Conservation (phyloP, 2,329 filamentous ascomycete species). For the Penicillium decumbens region DNA sequence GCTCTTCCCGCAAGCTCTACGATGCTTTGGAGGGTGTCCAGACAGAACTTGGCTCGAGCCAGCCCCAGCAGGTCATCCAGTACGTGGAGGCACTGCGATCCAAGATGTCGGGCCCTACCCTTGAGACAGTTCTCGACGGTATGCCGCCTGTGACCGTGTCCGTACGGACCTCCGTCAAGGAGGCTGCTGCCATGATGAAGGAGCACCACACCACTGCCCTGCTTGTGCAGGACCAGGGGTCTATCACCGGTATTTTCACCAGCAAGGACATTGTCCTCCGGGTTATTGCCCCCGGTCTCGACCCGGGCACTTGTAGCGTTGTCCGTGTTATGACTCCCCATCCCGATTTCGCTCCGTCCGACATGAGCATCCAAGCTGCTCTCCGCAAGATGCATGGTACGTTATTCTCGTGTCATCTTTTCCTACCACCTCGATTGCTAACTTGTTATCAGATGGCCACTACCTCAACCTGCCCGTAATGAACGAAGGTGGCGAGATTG, state of each 20-base stretch:
- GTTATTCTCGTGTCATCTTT: conserved; percentile 30
- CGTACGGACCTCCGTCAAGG: conserved; percentile 91
- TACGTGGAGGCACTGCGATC: conserved; percentile 92
- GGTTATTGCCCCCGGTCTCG: conserved; percentile 93
- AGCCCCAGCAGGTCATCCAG: conserved; percentile 97
- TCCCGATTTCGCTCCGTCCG: conserved; percentile 95
- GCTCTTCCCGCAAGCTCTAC: conserved; percentile 95
- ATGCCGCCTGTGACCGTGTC: conserved; percentile 90
- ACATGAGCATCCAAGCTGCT: conserved; percentile 98
- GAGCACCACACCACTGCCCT: conserved; percentile 98
- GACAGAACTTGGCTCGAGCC: conserved; percentile 89
- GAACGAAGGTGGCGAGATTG: conserved; percentile 95
- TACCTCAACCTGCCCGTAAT: conserved; percentile 98
- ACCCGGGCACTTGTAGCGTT: conserved; percentile 92
- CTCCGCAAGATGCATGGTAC: conserved; percentile 97
- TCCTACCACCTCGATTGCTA: conserved; percentile 3
- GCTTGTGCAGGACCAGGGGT: conserved; percentile 90
- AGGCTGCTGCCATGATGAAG: conserved; percentile 94
- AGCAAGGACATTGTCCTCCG: conserved; percentile 98
- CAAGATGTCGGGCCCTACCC: conserved; percentile 96
- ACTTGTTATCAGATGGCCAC: conserved; percentile 68
- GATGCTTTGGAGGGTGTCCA: conserved; percentile 97
- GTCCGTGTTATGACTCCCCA: conserved; percentile 99
- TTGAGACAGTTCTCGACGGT: conserved; percentile 90
- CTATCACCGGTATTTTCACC: conserved; percentile 98